Base-by-base conservation (phyloP, 108 stramenopile species). In the Nannochloropsis gaditana region DNA sequence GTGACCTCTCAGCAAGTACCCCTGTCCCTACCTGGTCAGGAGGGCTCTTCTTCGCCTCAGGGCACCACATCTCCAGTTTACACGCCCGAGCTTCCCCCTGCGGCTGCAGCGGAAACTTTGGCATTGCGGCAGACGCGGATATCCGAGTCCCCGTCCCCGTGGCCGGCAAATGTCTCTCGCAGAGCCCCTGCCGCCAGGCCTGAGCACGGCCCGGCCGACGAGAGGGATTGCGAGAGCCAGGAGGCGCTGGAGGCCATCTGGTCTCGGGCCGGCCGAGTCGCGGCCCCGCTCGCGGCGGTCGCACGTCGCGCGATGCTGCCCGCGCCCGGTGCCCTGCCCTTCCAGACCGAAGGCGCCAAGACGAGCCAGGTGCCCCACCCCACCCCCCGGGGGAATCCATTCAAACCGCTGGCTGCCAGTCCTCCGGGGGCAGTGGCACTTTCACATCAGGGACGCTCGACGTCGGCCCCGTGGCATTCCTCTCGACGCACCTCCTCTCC, bases 31-130 rank as follows among this genome's bases (percentile, higher is more conserved):
- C 79, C 84, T 11, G 79, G 84, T 5, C 84, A 43, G n/a, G n/a
- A 73, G 84, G 42, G 44, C 2, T 80, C 84, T 15, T 79, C 84
- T 21, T 79, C 84, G 5, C 80, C 84, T 10, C 84, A 73, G 11
- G 84, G 79, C 79, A 19, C 79, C 8, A 79, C 79, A 44, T 79
- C 84, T 11, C 44, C 79, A 5, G 44, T 15, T 21, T 84, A 73
- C 5, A 79, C 79, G 84, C 84, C 79, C 43, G 73, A 31, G 31
- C 31, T 1, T 31, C 1, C 31, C 31, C 31, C 31, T 31, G 31
- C 31, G 31, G 31, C 31, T 31, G 31, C 31, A 31, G 31, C 31
- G 31, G 31, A 31, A 31, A 31, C 31, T 31, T 31, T 31, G 31
- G 31, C 31, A 31, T 31, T 31, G 31, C 31, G 31, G 31, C 31